Base-by-base conservation (phyloP, 345 rosid genomes). In the Rhodamnia argentea region DNA sequence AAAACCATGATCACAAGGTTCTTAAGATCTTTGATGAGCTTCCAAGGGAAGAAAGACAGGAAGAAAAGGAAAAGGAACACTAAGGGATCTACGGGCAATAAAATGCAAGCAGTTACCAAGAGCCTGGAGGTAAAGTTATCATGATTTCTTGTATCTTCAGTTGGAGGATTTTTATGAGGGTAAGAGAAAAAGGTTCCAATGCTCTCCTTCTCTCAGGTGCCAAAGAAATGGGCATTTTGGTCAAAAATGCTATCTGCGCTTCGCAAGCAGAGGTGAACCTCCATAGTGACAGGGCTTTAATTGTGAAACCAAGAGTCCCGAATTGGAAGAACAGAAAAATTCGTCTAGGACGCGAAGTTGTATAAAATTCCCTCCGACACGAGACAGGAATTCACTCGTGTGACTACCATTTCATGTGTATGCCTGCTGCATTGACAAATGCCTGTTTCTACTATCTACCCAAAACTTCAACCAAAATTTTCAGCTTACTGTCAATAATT, bases 1-100 rank as follows among this genome's bases (percentile, higher is more conserved):
- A 88, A 83, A 85, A 83, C 78, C 56, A 42, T 84, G 82, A 57
- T 90, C 47, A 88, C 91, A 27, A 86, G 88, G 24, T 89, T 91
- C 84, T 82, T 90, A 26, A 64, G 81, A 85, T 88, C 91, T 87
- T 87, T 85, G 64, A 85, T 29, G 16, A 82, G 83, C 42, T 52
- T 84, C 62, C 84, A 87, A 83, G 83, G 87, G n/a, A 88, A 87
- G 88, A 86, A 88, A 83, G 82, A 56, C 26, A 83, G 27, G 56
- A 87, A 88, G 91, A 87, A 85, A 62, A 86, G 42, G 85, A 89
- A 84, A 20, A 32, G 54, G 15, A 59, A 84, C 87, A 70, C 47
- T 2, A 55, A 24, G 78, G 87, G 85, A 52, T 74, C 90, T 13
- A 76, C 58, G 56, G 82, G 54, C 84, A 86, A 74, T n/a, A 89